A percentile compares a stretch with the other conserved stretches of the same genome.
Conservation (phyloP, 306 rosid genomes). For the Morella rubra region DNA sequence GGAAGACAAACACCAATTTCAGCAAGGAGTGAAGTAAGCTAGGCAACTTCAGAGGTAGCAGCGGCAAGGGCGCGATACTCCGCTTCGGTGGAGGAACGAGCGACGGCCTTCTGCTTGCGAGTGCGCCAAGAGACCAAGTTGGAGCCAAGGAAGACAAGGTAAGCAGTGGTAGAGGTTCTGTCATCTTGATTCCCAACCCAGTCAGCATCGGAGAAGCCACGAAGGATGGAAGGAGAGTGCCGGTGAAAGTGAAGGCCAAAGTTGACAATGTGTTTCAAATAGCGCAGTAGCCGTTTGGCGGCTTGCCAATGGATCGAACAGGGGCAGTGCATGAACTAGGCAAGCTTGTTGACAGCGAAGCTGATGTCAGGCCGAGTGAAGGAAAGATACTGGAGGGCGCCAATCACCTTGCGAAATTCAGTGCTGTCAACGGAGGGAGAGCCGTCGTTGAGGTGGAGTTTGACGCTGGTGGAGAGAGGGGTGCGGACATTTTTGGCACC, state of each 20-base stretch:
- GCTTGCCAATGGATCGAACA: not conserved
- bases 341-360: not conserved
- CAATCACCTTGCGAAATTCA: not conserved
- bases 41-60: not conserved
- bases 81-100: not conserved
- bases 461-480: not conserved
- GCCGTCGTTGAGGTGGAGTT: not conserved
- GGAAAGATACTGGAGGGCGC: not conserved
- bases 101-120: not conserved
- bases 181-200: not conserved
- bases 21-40: not conserved
- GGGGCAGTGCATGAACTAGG: not conserved
- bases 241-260: not conserved
- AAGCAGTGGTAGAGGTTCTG: not conserved
- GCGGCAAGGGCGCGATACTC: not conserved
- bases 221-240: not conserved
- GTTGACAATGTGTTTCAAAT: not conserved
- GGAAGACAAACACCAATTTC: not conserved
- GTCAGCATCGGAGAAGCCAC: not conserved
- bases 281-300: not conserved
- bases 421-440: not conserved
- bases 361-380: not conserved
- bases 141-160: not conserved
- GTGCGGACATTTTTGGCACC: not conserved
- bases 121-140: not conserved